These are phyloP conservation scores for Kluyveromyces sp. DNA, from an alignment of 1,139 yeast genomes.

Conservation along the genomic window DNA sequence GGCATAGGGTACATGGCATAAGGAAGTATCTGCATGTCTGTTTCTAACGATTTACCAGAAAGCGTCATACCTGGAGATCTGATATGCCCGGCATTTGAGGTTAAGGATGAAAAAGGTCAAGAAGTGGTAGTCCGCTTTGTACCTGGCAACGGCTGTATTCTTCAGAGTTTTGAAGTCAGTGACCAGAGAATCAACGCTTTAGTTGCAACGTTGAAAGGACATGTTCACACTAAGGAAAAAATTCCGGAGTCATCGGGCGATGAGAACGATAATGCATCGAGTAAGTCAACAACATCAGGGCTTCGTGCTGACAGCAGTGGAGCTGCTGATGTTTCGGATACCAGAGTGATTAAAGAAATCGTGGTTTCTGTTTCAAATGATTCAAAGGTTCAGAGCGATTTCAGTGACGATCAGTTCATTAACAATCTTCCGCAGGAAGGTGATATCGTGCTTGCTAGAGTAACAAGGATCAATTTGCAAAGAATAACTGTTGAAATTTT, in stretches of 20 bases:
- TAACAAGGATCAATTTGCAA: conserved; percentile 53
- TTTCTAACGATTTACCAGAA: conserved; percentile 31
- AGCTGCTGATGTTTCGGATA: conserved; percentile 4
- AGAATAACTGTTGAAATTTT: conserved; percentile 82
- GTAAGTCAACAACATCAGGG: conserved; percentile 7
- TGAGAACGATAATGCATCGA: conserved; percentile 10
- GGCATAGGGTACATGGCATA: too few relatives aligned
- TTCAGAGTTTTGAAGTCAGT: conserved; percentile 24
- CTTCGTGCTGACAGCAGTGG: conserved; percentile 5
- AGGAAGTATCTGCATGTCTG: conserved; percentile 5
- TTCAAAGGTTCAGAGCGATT: conserved; percentile 16
- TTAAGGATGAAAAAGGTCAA: conserved; percentile 20
- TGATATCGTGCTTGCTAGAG: conserved; percentile 72
- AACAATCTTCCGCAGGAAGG: conserved; percentile 74
- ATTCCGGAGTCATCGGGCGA: conserved; percentile 12
- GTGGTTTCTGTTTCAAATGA: conserved; percentile 16
- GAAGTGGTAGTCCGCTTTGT: conserved; percentile 35
- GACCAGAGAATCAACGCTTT: conserved; percentile 37
- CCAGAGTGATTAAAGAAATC: conserved; percentile 16
- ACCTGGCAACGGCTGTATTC: conserved; percentile 43
- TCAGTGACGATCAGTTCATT: conserved; percentile 33
- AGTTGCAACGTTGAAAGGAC: conserved; percentile 65
- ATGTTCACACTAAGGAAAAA: conserved; percentile 35
- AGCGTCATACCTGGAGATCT: conserved; percentile 75
- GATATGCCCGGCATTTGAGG: conserved; percentile 40